Percentiles rank a stretch among this genome's conserved stretches.
phyloP scores from a whole-genome alignment of 1,284 basidiomycete species.

The Ceratobasidium papillatum region DNA sequence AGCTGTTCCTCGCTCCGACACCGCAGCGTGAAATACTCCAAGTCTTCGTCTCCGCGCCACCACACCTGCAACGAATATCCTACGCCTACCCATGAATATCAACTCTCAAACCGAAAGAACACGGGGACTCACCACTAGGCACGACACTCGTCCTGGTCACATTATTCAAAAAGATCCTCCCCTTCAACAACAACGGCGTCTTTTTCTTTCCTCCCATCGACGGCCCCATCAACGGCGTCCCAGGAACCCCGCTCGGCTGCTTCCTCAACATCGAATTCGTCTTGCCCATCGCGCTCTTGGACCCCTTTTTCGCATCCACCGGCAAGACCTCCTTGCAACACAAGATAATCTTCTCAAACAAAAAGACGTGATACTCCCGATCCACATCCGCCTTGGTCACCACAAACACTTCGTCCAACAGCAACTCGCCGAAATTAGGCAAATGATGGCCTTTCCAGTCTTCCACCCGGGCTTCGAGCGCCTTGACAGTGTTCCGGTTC shows the following conservation, averaged over 20 bases:
- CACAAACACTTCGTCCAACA: slow-evolving; percentile 93
- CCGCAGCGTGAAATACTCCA: slow-evolving; percentile 93
- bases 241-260: slow-evolving; percentile 50
- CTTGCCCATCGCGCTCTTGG: slow-evolving; percentile 70
- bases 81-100: slow-evolving; percentile 43
- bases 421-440: slow-evolving; percentile 89
- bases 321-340: slow-evolving; percentile 90
- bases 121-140: slow-evolving; percentile 27
- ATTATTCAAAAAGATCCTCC: slow-evolving; percentile 97
- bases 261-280: slow-evolving; percentile 82
- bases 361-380: slow-evolving; percentile 97
- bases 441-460: slow-evolving; percentile 99
- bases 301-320: slow-evolving; percentile 48
- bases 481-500: slow-evolving; percentile 87
- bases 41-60: slow-evolving; percentile 92
- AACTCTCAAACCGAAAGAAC: neutral
- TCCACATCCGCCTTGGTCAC: slow-evolving; percentile 98
- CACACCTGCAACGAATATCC: slow-evolving; percentile 74
- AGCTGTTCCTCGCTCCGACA: slow-evolving; percentile 94
- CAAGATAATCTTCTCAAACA: slow-evolving; percentile 98
- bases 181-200: slow-evolving; percentile 89
- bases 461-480: slow-evolving; percentile 89
- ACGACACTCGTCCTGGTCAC: slow-evolving; percentile 78
- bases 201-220: slow-evolving; percentile 71
- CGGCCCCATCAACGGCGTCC: slow-evolving; percentile 52